A percentile compares a stretch with the other conserved stretches of the same genome.
Evolutionary conservation across 257 asterid species (phyloP).

Genomic region (Ajuga chamaepitys): DNA sequence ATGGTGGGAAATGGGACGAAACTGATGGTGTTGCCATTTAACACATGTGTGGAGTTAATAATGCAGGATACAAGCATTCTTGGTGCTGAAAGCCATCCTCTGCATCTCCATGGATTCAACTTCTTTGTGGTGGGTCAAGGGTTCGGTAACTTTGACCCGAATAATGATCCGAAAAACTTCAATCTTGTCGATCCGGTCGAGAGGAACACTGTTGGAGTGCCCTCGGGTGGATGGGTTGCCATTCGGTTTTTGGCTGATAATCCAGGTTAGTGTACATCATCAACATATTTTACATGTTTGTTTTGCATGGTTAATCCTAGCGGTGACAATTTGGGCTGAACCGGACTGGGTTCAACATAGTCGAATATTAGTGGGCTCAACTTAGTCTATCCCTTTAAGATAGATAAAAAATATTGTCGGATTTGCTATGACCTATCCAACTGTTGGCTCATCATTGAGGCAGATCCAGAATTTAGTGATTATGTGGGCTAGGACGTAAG

Average conservation of each 20-base stretch:
- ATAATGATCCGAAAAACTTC: conserved; percentile 25
- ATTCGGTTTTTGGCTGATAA: conserved; percentile 41
- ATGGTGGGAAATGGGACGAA: conserved; percentile 26
- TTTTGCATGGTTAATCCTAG: too few relatives aligned
- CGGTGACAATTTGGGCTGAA: too few relatives aligned
- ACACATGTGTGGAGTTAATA: conserved; percentile 35
- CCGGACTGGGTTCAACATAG: too few relatives aligned
- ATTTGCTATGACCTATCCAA: too few relatives aligned
- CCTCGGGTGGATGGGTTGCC: conserved; percentile 49
- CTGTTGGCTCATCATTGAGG: too few relatives aligned
- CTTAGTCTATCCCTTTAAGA: too few relatives aligned
- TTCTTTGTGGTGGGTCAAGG: conserved; percentile 45
- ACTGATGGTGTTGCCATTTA: conserved; percentile 15
- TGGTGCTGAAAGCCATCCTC: conserved; percentile 38
- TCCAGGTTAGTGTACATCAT: conserved; percentile 33
- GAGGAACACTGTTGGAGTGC: conserved; percentile 38
- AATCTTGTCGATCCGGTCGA: conserved; percentile 43
- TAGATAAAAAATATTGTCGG: too few relatives aligned
- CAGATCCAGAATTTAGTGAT: too few relatives aligned
- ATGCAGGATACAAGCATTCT: conserved; percentile 40
- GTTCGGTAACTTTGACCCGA: conserved; percentile 31
- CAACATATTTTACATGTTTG: too few relatives aligned
- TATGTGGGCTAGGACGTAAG: too few relatives aligned
- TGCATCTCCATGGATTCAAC: conserved; percentile 44
- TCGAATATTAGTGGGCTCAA: too few relatives aligned